Percentiles rank a stretch among this genome's conserved stretches.
Conservation (phyloP, 129 eudicot genomes). For the carrot (Daucus carota) region DH1_v3.0 NC_030386.2:7919001-7919500, state of each 20-base stretch:
- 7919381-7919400: too few relatives aligned
- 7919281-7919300: background rate
- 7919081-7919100: background rate
- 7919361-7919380: too few relatives aligned
- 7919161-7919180: background rate
- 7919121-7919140: background rate
- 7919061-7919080: background rate
- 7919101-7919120: background rate
- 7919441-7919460: too few relatives aligned
- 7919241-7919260: too few relatives aligned
- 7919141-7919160: background rate
- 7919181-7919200: background rate
- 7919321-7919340: background rate
- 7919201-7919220: background rate
- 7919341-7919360: too few relatives aligned
- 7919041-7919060: background rate
- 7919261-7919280: background rate
- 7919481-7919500: background rate
- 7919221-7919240: background rate
- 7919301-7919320: background rate
- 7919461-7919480: too few relatives aligned
- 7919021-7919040: constrained; percentile 36
- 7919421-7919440: too few relatives aligned
- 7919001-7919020: background rate
- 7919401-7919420: too few relatives aligned